Evolutionary conservation across 164 flowering plant species (phyloP), one percentile per base, ranked within the genome.

Genomic region (Liquidambar formosana): DNA sequence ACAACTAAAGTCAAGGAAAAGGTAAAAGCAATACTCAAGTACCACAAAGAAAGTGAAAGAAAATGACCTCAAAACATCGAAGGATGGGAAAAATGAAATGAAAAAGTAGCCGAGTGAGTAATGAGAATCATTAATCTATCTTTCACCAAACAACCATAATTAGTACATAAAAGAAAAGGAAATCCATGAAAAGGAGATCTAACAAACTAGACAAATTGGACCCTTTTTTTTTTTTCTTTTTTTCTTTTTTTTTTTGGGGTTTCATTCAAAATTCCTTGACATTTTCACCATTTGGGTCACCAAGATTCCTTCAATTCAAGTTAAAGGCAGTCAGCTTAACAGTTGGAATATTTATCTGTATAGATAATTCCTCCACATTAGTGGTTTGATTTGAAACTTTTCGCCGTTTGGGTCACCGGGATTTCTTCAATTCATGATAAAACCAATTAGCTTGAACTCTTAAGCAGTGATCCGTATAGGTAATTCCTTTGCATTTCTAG

Each of bases 1-100:
- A 48, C 21, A 47, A 46, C 26, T 44, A 47, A 71, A 64, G 74
- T 64, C 68, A 71, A 64, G 33, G 74, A 71, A 71, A 71, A 48
- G 28, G 62, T 57, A 58, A 68, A n/a, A 28, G 46, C 27, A 57
- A 19, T 51, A 71, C 69, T 58, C 69, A 28, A 57, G 58, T 15
- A 57, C 74, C 15, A 48, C 64, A 28, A 46, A 64, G 68, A 71
- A 64, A 71, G 64, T 33, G 64, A 33, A 33, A 33, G 41, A 33
- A 2, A 33, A 33, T 33, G 6, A 33, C 2, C 2, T 2, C 4
- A 33, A 33, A 33, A 2, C 41, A 33, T 33, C 41, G 6, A 33
- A 33, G 41, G 4, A 33, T 33, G 41, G 41, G 41, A 33, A 33
- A 33, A 33, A 2, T 33, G 2, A 33, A 33, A 2, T 6, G 41